Percentiles rank a stretch among this genome's conserved stretches.
phyloP scores from a whole-genome alignment of 371 early-diverging fungal species.

The Umbelopsis sp. region DNA sequence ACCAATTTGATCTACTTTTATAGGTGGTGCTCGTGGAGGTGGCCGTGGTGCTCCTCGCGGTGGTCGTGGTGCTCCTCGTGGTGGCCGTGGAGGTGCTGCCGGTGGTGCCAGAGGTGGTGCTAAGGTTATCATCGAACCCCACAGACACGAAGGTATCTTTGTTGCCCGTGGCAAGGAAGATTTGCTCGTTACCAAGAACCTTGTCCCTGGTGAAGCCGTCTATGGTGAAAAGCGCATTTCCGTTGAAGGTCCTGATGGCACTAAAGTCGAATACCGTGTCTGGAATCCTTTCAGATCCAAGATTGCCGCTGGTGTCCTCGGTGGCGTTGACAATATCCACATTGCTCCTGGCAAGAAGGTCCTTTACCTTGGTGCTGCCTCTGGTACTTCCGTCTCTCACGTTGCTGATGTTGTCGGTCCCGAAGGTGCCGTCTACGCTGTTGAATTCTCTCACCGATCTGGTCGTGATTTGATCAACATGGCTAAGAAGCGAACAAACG shows the following conservation, averaged over 20 bases:
- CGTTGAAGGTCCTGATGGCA: conserved; percentile 92
- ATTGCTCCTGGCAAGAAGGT: conserved; percentile 99
- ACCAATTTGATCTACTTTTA: background rate
- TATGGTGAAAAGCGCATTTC: conserved; percentile 99
- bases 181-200: conserved; percentile 97
- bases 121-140: conserved; percentile 97
- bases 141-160: conserved; percentile 96
- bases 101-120: conserved; percentile 88
- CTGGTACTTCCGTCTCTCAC: conserved; percentile 99
- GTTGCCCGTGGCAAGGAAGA: conserved; percentile 99
- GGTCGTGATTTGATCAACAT: conserved; percentile 99
- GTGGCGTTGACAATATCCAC: conserved; percentile 98
- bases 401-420: conserved; percentile 99
- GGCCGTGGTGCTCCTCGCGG: conserved; percentile 53
- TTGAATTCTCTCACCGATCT: conserved; percentile 99
- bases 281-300: conserved; percentile 99
- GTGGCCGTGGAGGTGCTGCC: conserved; percentile 27
- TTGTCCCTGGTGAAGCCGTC: conserved; percentile 98
- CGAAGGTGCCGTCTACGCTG: conserved; percentile 98
- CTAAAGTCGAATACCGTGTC: conserved; percentile 99
- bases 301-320: conserved; percentile 99
- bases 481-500: conserved; percentile 99
- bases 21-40: conserved; percentile 25
- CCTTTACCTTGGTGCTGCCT: conserved; percentile 98
- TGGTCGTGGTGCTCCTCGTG: conserved; percentile 46